These are phyloP conservation scores for Sordariomycetes sp. DNA, from an alignment of 2,329 filamentous ascomycete genomes.

Conservation along the genomic window DNA sequence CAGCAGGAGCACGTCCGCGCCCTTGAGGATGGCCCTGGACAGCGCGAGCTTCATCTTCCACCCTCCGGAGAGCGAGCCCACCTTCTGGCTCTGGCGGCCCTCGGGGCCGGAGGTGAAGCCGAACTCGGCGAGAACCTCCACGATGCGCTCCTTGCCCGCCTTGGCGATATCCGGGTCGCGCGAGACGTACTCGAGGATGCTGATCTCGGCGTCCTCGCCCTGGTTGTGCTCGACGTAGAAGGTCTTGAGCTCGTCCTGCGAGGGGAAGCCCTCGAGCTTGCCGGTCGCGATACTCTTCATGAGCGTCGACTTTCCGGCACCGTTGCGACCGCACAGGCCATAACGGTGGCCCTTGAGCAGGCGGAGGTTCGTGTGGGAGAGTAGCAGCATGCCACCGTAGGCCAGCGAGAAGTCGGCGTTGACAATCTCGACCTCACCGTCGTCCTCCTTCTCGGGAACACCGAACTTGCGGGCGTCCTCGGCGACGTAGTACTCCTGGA, in stretches of 20 bases:
- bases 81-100: conserved; percentile 78
- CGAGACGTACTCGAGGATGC: conserved; percentile 83
- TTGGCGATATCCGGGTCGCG: conserved; percentile 81
- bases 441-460: conserved; percentile 74
- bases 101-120: conserved; percentile 87
- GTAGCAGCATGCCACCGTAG: conserved; percentile 92
- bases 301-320: conserved; percentile 96
- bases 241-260: conserved; percentile 83
- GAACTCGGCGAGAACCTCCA: conserved; percentile 75
- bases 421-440: conserved; percentile 90
- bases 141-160: conserved; percentile 72
- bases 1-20: conserved; percentile 88
- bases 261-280: conserved; percentile 93
- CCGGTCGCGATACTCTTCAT: conserved; percentile 94
- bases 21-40: conserved; percentile 91
- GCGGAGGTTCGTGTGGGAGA: conserved; percentile 91
- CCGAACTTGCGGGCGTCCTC: conserved; percentile 86
- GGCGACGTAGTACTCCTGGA: conserved; percentile 69
- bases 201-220: conserved; percentile 93
- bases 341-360: conserved; percentile 95
- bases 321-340: conserved; percentile 92
- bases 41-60: conserved; percentile 99
- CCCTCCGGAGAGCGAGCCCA: conserved; percentile 90
- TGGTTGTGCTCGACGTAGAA: conserved; percentile 99
- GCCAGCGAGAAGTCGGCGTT: conserved; percentile 96